Percentiles rank a stretch among this genome's conserved stretches.
phyloP scores from a whole-genome alignment of 352 stramenopile species.

The Pythium diclinum region DNA sequence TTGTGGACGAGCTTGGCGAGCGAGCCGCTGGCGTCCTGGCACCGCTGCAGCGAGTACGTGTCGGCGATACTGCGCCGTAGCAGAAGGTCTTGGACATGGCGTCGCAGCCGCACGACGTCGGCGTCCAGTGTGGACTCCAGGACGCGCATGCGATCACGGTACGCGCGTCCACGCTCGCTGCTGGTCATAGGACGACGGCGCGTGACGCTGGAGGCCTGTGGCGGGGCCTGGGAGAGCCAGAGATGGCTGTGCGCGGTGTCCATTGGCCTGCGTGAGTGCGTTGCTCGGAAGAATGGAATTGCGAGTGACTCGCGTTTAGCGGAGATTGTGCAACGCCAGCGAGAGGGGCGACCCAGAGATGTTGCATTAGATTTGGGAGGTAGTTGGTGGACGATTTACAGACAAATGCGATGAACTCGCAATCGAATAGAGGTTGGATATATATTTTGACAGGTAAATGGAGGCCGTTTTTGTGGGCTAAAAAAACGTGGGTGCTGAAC shows the following conservation, averaged over 20 bases:
- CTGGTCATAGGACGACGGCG: conserved; percentile 7
- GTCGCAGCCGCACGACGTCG: conserved; percentile 32
- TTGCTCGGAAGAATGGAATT: neutral
- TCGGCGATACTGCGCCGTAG: conserved; percentile 7
- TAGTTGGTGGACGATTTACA: too few relatives aligned
- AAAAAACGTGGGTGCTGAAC: too few relatives aligned
- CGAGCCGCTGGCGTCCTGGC: conserved; percentile 17
- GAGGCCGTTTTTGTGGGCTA: too few relatives aligned
- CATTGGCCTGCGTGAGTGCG: neutral
- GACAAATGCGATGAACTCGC: too few relatives aligned
- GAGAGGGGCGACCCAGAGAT: too few relatives aligned
- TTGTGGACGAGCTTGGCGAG: conserved; percentile 22
- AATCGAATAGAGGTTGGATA: too few relatives aligned
- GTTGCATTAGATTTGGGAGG: too few relatives aligned
- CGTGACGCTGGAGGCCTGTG: neutral
- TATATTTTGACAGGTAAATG: too few relatives aligned
- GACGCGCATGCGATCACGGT: conserved; percentile 28
- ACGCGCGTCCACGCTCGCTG: conserved; percentile 23
- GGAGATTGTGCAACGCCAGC: too few relatives aligned
- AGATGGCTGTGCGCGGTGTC: neutral
- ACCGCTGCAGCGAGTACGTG: conserved; percentile 10
- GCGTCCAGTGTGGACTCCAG: conserved; percentile 31
- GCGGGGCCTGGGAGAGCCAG: neutral
- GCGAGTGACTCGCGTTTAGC: neutral
- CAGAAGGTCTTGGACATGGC: conserved; percentile 14